Conservation (phyloP, 1,284 basidiomycete species). For the Trichosporon sp. region DNA sequence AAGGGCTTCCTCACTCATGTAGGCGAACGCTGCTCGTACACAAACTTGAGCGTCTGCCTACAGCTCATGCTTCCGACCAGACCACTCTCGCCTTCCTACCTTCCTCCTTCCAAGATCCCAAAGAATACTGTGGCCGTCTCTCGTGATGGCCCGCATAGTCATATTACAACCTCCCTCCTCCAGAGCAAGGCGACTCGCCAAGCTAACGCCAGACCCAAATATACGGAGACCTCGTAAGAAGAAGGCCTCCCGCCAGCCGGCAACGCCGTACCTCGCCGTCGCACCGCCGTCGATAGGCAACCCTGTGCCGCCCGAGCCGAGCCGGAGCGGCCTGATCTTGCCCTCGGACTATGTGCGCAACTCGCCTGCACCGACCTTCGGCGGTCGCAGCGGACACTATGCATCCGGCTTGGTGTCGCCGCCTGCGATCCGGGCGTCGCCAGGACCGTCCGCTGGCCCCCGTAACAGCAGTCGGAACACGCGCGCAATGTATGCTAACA, state of each 20-base stretch:
- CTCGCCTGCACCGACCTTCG: slow-evolving; percentile 27
- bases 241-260: slow-evolving; percentile 24
- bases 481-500: background rate
- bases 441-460: background rate
- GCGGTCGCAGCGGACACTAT: slow-evolving; percentile 20
- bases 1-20: no score
- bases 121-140: no score
- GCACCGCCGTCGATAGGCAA: slow-evolving; percentile 31
- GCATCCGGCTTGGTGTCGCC: slow-evolving; percentile 35
- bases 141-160: no score
- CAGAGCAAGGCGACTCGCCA: no score
- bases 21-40: no score
- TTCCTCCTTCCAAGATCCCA: no score
- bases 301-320: background rate
- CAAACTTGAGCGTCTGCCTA: no score
- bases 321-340: slow-evolving; percentile 21
- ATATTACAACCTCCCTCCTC: no score
- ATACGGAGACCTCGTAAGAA: slow-evolving; percentile 26
- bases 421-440: slow-evolving; percentile 35
- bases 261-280: slow-evolving; percentile 38
- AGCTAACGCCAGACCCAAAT: background rate
- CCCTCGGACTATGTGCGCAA: slow-evolving; percentile 20
- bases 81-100: no score
- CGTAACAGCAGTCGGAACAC: background rate
- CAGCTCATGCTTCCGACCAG: no score